Evolutionary conservation across 257 asterid species (phyloP).

Genomic region (Voacanga thouarsii): DNA sequence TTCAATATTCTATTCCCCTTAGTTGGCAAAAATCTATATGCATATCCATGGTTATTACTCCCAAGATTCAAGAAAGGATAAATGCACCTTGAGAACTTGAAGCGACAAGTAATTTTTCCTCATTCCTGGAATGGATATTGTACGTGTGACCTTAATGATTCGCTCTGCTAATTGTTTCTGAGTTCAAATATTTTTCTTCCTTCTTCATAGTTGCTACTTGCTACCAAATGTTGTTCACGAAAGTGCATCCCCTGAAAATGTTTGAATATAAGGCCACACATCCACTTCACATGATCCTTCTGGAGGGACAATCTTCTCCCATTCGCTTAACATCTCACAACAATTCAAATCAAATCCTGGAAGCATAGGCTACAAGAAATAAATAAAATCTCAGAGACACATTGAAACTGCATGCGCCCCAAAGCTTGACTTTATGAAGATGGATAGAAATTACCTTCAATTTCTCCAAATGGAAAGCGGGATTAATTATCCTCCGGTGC

Average conservation of each 20-base stretch:
- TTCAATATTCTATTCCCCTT: constrained; percentile 37
- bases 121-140: constrained; percentile 12
- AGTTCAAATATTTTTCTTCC: constrained; percentile 21
- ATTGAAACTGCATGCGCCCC: background rate
- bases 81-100: background rate
- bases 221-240: constrained; percentile 26
- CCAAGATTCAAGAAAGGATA: background rate
- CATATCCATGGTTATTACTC: background rate
- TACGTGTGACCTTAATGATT: background rate
- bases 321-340: constrained; percentile 22
- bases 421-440: background rate
- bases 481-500: constrained; percentile 26
- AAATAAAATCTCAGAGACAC: background rate
- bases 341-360: constrained; percentile 16
- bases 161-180: constrained; percentile 10
- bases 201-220: constrained; percentile 23
- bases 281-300: constrained; percentile 22
- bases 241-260: constrained; percentile 17
- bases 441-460: constrained; percentile 13
- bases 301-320: constrained; percentile 16
- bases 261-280: constrained; percentile 21
- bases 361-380: constrained; percentile 11
- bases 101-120: background rate
- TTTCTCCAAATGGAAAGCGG: constrained; percentile 22
- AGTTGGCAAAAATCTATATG: constrained; percentile 44